phyloP scores from a whole-genome alignment of 1,139 yeast genomes.

The Geotrichum macrosporum region DNA sequence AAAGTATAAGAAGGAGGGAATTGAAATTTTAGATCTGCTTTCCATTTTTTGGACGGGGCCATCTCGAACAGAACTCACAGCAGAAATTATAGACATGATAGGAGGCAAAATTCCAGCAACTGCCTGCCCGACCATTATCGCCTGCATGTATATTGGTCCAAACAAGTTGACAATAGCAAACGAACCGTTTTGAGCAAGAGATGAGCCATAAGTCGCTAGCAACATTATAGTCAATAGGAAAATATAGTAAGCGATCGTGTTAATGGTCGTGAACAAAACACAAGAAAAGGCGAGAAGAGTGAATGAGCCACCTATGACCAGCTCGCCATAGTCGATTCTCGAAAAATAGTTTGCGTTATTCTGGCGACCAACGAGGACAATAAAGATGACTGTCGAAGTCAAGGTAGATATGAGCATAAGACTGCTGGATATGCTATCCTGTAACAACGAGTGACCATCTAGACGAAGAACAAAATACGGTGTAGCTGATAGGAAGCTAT shows the following conservation, averaged over 20 bases:
- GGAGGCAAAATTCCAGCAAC: conserved; percentile 90
- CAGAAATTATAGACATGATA: conserved; percentile 61
- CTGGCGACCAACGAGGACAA: conserved; percentile 64
- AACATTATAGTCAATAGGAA: conserved; percentile 41
- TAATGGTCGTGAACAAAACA: conserved; percentile 27
- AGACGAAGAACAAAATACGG: conserved; percentile 51
- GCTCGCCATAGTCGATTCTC: conserved; percentile 59
- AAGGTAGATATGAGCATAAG: conserved; percentile 88
- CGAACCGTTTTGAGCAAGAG: conserved; percentile 78
- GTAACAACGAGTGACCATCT: conserved; percentile 5
- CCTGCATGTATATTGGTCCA: conserved; percentile 78
- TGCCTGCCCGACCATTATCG: conserved; percentile 92
- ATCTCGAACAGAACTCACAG: conserved; percentile 21
- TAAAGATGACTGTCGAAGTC: conserved; percentile 58
- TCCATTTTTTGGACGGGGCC: background rate
- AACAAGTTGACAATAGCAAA: conserved; percentile 80
- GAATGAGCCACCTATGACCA: conserved; percentile 55
- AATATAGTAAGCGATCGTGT: conserved; percentile 46
- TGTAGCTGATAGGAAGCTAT: conserved; percentile 80
- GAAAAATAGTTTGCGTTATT: conserved; percentile 53
- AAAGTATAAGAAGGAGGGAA: conserved; percentile 58
- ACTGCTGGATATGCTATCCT: conserved; percentile 63
- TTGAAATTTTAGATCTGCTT: background rate
- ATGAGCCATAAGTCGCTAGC: conserved; percentile 52
- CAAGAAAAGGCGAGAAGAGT: conserved; percentile 41